phyloP scores from a whole-genome alignment of 192 early-diverging fungal genomes.

The Helicostylum pulchrum region DNA sequence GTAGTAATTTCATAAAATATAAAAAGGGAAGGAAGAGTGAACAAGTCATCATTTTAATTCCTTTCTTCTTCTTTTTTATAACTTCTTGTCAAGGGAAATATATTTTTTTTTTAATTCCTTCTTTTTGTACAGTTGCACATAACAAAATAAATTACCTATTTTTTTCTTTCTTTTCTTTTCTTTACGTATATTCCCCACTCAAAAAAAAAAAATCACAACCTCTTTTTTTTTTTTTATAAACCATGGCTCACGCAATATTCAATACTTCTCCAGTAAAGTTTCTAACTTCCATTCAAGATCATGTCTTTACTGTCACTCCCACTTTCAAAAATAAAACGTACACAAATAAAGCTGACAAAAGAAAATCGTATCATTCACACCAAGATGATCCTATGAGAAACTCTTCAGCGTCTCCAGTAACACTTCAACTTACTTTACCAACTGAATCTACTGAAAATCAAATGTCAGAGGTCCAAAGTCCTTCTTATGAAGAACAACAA shows the following conservation, averaged over 20 bases:
- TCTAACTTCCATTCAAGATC: constrained; percentile 13
- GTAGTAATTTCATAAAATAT: no score
- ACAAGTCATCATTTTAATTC: no score
- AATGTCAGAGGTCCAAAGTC: no score
- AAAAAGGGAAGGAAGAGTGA: no score
- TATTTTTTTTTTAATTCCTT: not conserved
- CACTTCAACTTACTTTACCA: constrained; percentile 14
- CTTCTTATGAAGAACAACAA: no score
- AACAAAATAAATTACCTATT: no score
- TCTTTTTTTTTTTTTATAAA: not conserved
- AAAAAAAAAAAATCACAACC: no score
- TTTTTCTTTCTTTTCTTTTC: no score
- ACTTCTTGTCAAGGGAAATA: not conserved
- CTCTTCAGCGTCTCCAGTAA: not conserved
- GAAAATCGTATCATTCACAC: not conserved
- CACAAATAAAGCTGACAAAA: not conserved
- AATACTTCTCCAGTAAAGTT: constrained; percentile 8
- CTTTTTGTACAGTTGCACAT: not conserved
- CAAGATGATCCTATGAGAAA: not conserved
- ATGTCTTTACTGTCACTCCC: constrained; percentile 8
- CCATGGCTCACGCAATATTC: constrained; percentile 14
- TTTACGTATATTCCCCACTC: not conserved
- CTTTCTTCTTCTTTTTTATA: not conserved
- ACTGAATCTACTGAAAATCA: not conserved
- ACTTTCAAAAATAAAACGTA: not conserved